Base-by-base conservation (phyloP, 2,329 filamentous ascomycete species). In the Lojkania enalia region DNA sequence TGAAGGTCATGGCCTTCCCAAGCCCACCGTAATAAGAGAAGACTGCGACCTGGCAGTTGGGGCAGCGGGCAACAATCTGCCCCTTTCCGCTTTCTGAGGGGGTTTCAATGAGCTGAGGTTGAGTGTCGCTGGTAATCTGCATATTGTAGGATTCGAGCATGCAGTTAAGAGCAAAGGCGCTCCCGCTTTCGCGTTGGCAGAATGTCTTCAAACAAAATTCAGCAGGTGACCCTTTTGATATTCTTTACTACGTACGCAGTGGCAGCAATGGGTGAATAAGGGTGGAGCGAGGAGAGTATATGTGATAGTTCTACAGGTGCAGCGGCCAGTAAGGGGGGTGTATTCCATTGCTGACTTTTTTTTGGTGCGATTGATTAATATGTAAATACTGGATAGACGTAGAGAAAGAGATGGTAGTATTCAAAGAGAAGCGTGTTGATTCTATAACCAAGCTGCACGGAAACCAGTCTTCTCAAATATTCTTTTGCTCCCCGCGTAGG, bases 181-280 rank as follows among this genome's bases (percentile, higher is more conserved):
- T 63, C 47, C 75, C 74, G 13, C 69, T 71, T 54, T 76, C 72
- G 42, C 66, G 70, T 53, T 77, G 74, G 61, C 76, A 78, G 46
- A 61, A 58, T 18, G 71, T 72, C n/a, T n/a, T n/a, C n/a, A n/a
- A n/a, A n/a, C n/a, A n/a, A n/a, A n/a, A n/a, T n/a, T n/a, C n/a
- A n/a, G n/a, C n/a, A n/a, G n/a, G n/a, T n/a, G n/a, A n/a, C n/a
- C n/a, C n/a, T n/a, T n/a, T n/a, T n/a, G n/a, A n/a, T n/a, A n/a
- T n/a, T n/a, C n/a, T n/a, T n/a, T n/a, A n/a, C n/a, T n/a, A n/a
- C n/a, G n/a, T n/a, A n/a, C n/a, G 63, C 75, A 78, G 59, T 76
- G 71, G 61, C 75, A 78, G 67, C 70, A 73, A 55, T 78, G 71
- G 23, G 73, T 67, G 39, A 72, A 49, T 31, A 77, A 58, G 27